A percentile compares a stretch with the other conserved stretches of the same genome.
Evolutionary conservation across 208 protist species (phyloP).

Genomic region (Leishmania martiniquensis): DNA sequence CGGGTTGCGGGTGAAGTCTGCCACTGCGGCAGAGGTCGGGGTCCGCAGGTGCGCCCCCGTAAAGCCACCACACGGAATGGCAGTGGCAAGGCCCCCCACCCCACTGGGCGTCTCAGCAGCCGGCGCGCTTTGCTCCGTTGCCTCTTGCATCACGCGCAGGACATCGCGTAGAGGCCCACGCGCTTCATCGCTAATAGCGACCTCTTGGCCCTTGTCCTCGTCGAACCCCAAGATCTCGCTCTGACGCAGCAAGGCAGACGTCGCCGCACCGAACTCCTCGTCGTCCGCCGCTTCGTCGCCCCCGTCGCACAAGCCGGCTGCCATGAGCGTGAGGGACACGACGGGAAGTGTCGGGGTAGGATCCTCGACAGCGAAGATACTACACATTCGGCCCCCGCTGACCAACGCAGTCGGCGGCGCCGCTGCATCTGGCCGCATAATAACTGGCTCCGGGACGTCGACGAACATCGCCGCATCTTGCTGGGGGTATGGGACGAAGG

Average conservation of each 20-base stretch:
- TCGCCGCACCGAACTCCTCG: neutral
- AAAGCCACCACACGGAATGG: neutral
- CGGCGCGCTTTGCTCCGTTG: neutral
- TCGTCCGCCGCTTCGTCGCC: neutral
- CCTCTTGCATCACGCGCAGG: neutral
- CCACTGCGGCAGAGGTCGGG: neutral
- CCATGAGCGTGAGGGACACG: neutral
- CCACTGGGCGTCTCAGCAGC: neutral
- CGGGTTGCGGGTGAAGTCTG: neutral
- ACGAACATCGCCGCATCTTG: neutral
- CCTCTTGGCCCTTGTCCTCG: neutral
- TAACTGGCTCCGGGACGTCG: neutral
- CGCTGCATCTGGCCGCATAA: neutral
- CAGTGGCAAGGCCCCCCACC: neutral
- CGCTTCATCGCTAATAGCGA: neutral
- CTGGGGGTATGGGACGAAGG: slow-evolving; percentile 7
- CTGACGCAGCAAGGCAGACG: neutral
- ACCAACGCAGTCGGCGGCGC: neutral
- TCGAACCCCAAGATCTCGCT: neutral
- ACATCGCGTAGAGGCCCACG: neutral
- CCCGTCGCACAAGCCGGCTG: neutral
- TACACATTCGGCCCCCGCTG: neutral
- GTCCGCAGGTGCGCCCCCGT: neutral
- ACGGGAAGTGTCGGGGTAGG: neutral
- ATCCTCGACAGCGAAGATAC: neutral